phyloP scores from a whole-genome alignment of 2,329 filamentous ascomycete genomes.

The Lachnellula subtilissima region DNA sequence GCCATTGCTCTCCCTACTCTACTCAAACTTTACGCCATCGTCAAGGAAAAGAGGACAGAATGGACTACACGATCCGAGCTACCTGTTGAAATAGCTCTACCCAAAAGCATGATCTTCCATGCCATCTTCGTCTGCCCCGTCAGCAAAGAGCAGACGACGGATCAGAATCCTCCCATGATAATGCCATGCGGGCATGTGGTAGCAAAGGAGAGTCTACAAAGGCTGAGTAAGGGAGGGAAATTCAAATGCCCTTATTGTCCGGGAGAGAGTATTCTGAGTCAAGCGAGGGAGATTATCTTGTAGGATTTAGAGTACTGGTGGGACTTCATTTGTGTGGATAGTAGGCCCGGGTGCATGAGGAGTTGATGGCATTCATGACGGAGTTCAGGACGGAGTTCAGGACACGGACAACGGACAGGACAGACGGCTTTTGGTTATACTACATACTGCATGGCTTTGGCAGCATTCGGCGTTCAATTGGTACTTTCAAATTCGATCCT shows the following conservation, averaged over 20 bases:
- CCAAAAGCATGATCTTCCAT: conserved; percentile 69
- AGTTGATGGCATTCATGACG: background rate
- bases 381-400: background rate
- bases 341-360: background rate
- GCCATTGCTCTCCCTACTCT: conserved; percentile 85
- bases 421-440: too few species aligned
- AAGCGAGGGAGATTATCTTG: conserved; percentile 48
- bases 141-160: conserved; percentile 92
- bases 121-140: conserved; percentile 98
- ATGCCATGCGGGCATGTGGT: conserved; percentile 94
- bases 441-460: too few species aligned
- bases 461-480: too few species aligned
- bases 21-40: conserved; percentile 81
- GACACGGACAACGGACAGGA: background rate
- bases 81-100: conserved; percentile 66
- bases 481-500: too few species aligned
- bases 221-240: conserved; percentile 69
- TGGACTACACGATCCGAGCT: conserved; percentile 93
- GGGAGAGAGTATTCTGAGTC: conserved; percentile 69
- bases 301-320: conserved; percentile 9
- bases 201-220: conserved; percentile 74
- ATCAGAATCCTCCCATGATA: conserved; percentile 93
- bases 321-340: too few species aligned
- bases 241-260: conserved; percentile 99
- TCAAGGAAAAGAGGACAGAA: conserved; percentile 84